Evolutionary conservation across 2,329 filamentous ascomycete genomes (phyloP), one percentile per base, ranked within the genome.

Genomic region (Scopulariopsis brevicaulis): DNA sequence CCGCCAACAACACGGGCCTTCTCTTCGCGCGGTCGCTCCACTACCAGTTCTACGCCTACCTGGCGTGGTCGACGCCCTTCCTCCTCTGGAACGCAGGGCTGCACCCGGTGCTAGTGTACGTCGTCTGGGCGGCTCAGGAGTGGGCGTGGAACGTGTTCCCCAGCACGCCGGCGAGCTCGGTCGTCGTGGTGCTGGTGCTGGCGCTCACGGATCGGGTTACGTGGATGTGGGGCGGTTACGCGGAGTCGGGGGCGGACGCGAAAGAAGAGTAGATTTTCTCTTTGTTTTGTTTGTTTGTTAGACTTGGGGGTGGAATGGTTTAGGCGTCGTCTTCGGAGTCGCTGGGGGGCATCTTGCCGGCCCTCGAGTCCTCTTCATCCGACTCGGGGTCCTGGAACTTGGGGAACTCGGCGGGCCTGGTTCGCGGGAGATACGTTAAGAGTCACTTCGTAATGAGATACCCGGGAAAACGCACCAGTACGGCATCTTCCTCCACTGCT

Each of bases 121-220:
- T 72, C 4, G 71, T 92, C 11, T 96, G 89, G 87, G 80, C 77
- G 3, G 77, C 82, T 60, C 92, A 96, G 71, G 92, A 96, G 70
- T 92, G 87, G 85, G 90, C 89, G 14, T 96, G 92, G 92, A 96
- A 96, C 65, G 84, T 92, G 11, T 96, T 88, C 68, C 92, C 92
- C n/a, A 96, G 90, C 68, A 84, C 81, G 4, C 66, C 72, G 34
- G 60, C 67, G 54, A 84, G 81, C 67, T 84, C 81, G 4, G 68
- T 67, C 15, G 73, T 77, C 18, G 92, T 91, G 10, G 88, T 99
- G 15, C 78, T 77, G 25, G 82, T 84, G 46, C 75, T 97, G 64
- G 82, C 83, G 20, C 67, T 81, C 14, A 88, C 87, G 18, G 83
- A 61, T 22, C 56, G 59, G 8, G 56, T 57, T 22, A 54, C 56